A percentile compares a stretch with the other conserved stretches of the same genome.
Conservation (phyloP, 148 eudicot species). For the Chenopodium suecicum region DNA sequence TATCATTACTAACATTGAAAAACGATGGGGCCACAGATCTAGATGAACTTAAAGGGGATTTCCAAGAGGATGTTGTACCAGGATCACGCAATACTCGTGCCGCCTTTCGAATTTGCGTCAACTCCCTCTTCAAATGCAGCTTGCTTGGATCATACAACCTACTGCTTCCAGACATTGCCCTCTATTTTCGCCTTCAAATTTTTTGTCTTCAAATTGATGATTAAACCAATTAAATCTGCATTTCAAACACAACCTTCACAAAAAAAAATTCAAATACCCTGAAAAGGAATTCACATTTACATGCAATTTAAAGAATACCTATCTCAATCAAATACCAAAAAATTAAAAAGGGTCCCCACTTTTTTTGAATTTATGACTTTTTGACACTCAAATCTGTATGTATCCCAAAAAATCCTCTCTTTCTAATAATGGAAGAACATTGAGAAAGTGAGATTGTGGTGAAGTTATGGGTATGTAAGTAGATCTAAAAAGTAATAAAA, state of each 20-base stretch:
- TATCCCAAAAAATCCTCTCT: slow-evolving; percentile 14
- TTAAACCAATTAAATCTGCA: slow-evolving; percentile 14
- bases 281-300: slow-evolving; percentile 17
- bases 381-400: neutral
- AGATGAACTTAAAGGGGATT: slow-evolving; percentile 71
- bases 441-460: slow-evolving; percentile 15
- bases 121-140: slow-evolving; percentile 86
- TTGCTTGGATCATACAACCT: slow-evolving; percentile 78
- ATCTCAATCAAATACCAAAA: slow-evolving; percentile 16
- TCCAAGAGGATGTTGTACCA: slow-evolving; percentile 88
- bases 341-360: slow-evolving; percentile 22
- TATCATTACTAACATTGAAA: slow-evolving; percentile 17
- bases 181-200: neutral
- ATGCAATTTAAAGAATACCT: slow-evolving; percentile 25
- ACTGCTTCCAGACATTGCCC: slow-evolving; percentile 35
- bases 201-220: neutral
- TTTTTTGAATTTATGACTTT: slow-evolving; percentile 15
- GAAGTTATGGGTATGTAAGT: slow-evolving; percentile 33
- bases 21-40: slow-evolving; percentile 56
- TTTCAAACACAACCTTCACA: neutral
- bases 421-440: slow-evolving; percentile 33
- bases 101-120: slow-evolving; percentile 92
- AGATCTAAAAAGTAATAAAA: slow-evolving; percentile 24
- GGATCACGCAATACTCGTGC: slow-evolving; percentile 81
- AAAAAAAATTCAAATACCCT: slow-evolving; percentile 8